Evolutionary conservation across 345 rosid genomes (phyloP).

Genomic region (Rubroshorea leprosula): DNA sequence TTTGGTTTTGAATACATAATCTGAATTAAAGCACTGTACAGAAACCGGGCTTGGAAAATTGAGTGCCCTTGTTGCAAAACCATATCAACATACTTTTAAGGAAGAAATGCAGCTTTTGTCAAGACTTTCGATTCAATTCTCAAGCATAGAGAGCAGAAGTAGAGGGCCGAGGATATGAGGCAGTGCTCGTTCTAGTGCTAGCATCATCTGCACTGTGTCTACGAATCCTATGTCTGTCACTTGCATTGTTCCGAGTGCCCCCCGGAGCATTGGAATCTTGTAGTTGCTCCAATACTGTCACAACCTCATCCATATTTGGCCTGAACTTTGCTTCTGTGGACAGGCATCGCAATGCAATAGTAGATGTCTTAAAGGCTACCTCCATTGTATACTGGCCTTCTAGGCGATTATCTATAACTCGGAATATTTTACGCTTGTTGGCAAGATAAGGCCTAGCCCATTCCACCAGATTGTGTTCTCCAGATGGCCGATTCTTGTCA

Average conservation of each 20-base stretch:
- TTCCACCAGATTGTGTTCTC: conserved; percentile 85
- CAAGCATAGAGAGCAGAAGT: conserved; percentile 58
- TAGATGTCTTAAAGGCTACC: conserved; percentile 53
- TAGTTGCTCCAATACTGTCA: conserved; percentile 50
- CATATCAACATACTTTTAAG: not conserved
- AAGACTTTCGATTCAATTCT: conserved; percentile 14
- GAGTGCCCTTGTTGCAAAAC: not conserved
- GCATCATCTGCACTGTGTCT: conserved; percentile 71
- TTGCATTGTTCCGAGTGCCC: conserved; percentile 17
- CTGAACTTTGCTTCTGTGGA: conserved; percentile 56
- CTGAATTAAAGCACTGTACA: conserved; percentile 37
- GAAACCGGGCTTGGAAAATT: not conserved
- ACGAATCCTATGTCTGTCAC: conserved; percentile 29
- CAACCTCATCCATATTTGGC: conserved; percentile 80
- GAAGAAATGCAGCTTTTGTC: not conserved
- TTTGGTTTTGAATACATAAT: conserved; percentile 19
- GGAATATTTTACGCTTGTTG: conserved; percentile 67
- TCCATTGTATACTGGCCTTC: conserved; percentile 75
- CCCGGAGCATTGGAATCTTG: conserved; percentile 35
- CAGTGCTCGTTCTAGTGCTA: conserved; percentile 17
- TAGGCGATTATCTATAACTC: conserved; percentile 68
- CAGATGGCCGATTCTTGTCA: conserved; percentile 82
- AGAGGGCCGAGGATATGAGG: conserved; percentile 70
- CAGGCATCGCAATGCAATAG: conserved; percentile 66
- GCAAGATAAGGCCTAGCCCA: conserved; percentile 91